Evolutionary conservation across 768 basidiomycete species (phyloP).

Genomic region (Agaricus blazei): DNA sequence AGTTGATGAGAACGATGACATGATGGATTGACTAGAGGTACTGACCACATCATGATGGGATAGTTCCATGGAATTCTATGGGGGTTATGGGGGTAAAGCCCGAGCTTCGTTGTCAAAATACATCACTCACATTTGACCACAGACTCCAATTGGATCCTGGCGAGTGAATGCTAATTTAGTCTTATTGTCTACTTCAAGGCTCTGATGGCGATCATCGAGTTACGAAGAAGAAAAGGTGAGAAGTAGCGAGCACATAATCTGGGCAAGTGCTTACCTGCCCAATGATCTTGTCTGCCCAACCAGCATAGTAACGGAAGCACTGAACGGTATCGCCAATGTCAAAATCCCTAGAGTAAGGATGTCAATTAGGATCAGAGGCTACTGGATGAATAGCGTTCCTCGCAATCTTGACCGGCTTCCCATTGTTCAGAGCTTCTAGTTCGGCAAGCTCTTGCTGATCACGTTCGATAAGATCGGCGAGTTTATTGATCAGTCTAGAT

Average conservation of each 20-base stretch:
- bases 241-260: neutral
- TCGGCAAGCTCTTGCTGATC: conserved; percentile 79
- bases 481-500: conserved; percentile 73
- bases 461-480: conserved; percentile 87
- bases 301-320: conserved; percentile 88
- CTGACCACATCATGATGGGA: conserved; percentile 80
- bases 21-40: neutral
- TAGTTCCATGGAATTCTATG: conserved; percentile 90
- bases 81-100: conserved; percentile 22
- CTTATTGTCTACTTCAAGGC: conserved; percentile 76
- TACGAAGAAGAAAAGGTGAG: neutral
- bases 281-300: conserved; percentile 91
- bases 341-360: conserved; percentile 48
- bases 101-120: neutral
- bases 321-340: conserved; percentile 77
- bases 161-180: conserved; percentile 81
- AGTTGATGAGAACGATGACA: neutral
- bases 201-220: conserved; percentile 30
- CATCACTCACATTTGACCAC: conserved; percentile 74
- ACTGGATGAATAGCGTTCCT: conserved; percentile 18
- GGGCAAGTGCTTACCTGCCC: conserved; percentile 58
- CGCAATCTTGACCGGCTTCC: conserved; percentile 70
- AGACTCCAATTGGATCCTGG: conserved; percentile 91
- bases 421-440: conserved; percentile 85
- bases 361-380: neutral